Evolutionary conservation across 169 alveolate species (phyloP), one percentile per base, ranked within the genome.

Genomic region (Cytauxzoon felis): DNA sequence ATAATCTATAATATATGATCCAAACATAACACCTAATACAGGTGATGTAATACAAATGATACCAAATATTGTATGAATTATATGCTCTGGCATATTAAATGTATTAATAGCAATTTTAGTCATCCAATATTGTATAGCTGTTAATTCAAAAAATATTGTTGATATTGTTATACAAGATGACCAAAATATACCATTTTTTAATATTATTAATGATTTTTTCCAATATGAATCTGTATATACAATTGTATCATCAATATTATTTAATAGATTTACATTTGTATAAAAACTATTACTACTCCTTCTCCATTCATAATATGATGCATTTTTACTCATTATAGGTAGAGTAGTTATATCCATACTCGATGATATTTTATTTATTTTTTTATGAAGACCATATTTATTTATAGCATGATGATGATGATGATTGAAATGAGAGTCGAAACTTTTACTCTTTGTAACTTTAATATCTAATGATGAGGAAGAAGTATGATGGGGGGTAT

Each of bases 81-180:
- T 76, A 18, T 88, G 88, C 32, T 67, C 92, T 40, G 79, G 50
- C 18, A 76, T 47, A 3, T 16, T 54, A 23, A 38, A 76, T 23
- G 41, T 13, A 6, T 51, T 5, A 19, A 87, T 69, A 67, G 89
- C 65, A 51, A 84, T 80, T 75, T 87, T 90, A 3, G 96, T 92
- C 49, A 88, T 85, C 96, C 96, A 92, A 70, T 81, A 92, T 68
- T 90, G 95, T 9, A 92, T 89, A 41, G 93, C 96, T 0, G 95
- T 83, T 29, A 91, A 91, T 3, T 87, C 90, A 57, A 91, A 92
- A 71, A 88, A 92, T 34, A 92, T 58, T 16, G 75, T 41, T 3
- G 81, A 76, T 1, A 76, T 30, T 6, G 76, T 3, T n/a, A 76
- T 21, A 61, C 92, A 90, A 61, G 51, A 90, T 82, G 47, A 88